Evolutionary conservation across 805 yeast genomes (phyloP), one percentile per base, ranked within the genome.

Genomic region (Blastobotrys peoriensis): DNA sequence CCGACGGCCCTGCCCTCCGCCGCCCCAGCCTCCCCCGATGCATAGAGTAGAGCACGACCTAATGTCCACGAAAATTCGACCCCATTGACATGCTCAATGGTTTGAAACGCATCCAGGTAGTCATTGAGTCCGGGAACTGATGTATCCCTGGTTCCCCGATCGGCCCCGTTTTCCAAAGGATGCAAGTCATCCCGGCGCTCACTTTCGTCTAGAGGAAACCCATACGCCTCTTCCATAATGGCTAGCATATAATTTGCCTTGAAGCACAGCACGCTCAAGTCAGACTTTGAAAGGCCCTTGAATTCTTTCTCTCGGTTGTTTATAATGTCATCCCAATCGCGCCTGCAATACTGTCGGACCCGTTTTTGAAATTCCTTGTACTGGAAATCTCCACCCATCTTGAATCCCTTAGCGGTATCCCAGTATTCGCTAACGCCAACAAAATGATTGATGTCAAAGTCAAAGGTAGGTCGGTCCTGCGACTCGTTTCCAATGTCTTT

Each of bases 361-460:
- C 77, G 74, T 23, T 70, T 75, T 58, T 78, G 81, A 56, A 86
- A 86, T 30, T 75, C 71, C 57, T 78, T 86, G 56, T 85, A 85
- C 60, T 89, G 89, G 34, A 51, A 40, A 43, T 80, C 85, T 8
- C 97, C 98, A 2, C 95, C 93, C 67, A 88, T 74, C 36, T 82
- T 78, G 61, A 89, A 89, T 2, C 91, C 79, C 58, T 91, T 96
- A 2, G 96, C 87, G 0, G 97, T 86, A 61, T 93, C 93, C 96
- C 97, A 93, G 66, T 87, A 93, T 63, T 93, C 99, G 4, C 96
- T 86, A 18, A 91, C 82, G 0, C 98, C 99, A 18, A 93, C 83
- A 64, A 93, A 93, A 56, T 79, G 84, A 55, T 88, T 95, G 40
- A 74, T 72, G 15, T 75, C 74, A 57, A 86, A 88, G 64, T 89